A percentile compares a stretch with the other conserved stretches of the same genome.
These are phyloP conservation scores for Pichia paraexigua DNA, from an alignment of 805 yeast species.

Conservation along the genomic window DNA sequence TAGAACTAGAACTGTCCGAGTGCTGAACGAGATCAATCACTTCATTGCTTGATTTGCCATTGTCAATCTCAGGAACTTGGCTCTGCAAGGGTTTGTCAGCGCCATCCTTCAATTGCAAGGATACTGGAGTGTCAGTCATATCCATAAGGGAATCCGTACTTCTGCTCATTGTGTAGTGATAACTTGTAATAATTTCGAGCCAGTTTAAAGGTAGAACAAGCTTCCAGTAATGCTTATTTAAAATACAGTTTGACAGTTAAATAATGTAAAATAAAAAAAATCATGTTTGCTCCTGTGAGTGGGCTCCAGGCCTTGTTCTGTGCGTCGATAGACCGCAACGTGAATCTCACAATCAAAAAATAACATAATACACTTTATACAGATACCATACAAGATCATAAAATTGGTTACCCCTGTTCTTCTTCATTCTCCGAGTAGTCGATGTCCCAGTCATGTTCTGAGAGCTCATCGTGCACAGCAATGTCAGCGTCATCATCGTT, in stretches of 20 bases:
- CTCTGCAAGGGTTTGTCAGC: neutral
- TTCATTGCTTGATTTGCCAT: neutral
- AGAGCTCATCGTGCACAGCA: conserved; percentile 2
- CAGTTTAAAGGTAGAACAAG: neutral
- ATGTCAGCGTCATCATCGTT: conserved; percentile 6
- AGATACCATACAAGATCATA: too few relatives aligned
- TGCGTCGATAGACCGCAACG: neutral
- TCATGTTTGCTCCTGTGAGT: neutral
- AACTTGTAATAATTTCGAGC: neutral
- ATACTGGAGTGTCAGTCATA: neutral
- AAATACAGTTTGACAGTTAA: too few relatives aligned
- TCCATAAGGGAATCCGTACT: neutral
- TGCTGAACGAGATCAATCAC: neutral
- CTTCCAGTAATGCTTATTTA: neutral
- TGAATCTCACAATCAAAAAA: neutral
- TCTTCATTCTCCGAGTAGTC: conserved; percentile 25
- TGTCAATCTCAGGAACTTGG: neutral
- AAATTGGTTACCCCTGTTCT: neutral
- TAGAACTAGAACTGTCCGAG: neutral
- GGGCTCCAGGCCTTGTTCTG: neutral
- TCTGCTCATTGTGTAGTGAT: neutral
- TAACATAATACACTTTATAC: neutral
- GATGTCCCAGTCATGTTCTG: conserved; percentile 23
- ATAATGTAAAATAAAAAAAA: neutral
- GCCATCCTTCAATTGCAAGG: neutral